Evolutionary conservation across 345 rosid genomes (phyloP), one percentile per base, ranked within the genome.

Genomic region (Raphanus sativus): DNA sequence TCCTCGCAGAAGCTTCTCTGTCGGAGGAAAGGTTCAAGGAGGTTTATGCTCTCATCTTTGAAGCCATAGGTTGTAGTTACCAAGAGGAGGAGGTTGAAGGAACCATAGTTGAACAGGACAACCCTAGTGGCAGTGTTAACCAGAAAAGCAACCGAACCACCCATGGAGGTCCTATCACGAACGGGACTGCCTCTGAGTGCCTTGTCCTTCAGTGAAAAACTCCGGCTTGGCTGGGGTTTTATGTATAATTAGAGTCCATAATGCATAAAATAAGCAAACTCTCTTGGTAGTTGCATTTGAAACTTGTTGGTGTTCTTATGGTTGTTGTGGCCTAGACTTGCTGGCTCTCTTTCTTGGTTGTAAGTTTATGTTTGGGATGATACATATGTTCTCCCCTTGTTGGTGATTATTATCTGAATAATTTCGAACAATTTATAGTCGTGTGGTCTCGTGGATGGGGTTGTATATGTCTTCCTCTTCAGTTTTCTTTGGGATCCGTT

Each of bases 1-100:
- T 96, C 52, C 98, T 96, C 4, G 96, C 96, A 0, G 98, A 90
- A 84, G 98, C 94, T n/a, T 93, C 99, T 62, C 91, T 96, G 68
- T 93, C 99, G 11, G 91, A 87, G 60, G 97, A 89, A 82, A 88
- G 99, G 81, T 93, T 90, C 72, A 83, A 74, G 67, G 98, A 95
- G 86, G 97, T 93, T 78, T 86, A 55, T 25, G 86, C 80, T 24
- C 89, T 91, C 21, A 84, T 93, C 79, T 88, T 85, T n/a, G 95
- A 91, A 75, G 90, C 89, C 83, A 88, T 90, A 73, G 68, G 85
- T 33, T 70, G 77, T 52, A 67, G 48, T 30, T 26, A 64, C 58
- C 63, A 11, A n/a, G 54, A 4, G 45, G 65, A 67, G 70, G 72
- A 75, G 64, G 16, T 8, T 52, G 74, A 59, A 13, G 84, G 80